Conservation (phyloP, 345 rosid genomes). For the Brassica incana region DNA sequence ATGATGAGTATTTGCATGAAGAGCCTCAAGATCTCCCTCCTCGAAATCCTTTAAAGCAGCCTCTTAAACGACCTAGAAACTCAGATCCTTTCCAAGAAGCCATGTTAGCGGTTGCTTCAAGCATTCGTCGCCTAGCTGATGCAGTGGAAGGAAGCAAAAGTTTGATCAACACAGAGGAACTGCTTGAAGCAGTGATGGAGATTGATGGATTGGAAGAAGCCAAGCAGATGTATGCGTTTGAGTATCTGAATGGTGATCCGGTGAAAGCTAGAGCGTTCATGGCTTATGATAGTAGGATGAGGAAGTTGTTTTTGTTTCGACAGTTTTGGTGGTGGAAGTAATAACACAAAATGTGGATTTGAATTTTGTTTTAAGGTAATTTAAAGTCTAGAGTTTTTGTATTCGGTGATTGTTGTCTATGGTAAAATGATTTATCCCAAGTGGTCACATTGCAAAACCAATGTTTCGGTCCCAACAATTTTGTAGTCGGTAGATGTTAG, state of each 20-base stretch:
- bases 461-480: neutral
- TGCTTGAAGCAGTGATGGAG: constrained; percentile 79
- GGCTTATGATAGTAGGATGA: constrained; percentile 73
- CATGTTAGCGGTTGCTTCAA: constrained; percentile 69
- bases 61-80: constrained; percentile 54
- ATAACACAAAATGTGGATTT: constrained; percentile 13
- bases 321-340: constrained; percentile 97
- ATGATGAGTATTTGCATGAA: constrained; percentile 53
- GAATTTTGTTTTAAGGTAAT: neutral
- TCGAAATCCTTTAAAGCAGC: constrained; percentile 56
- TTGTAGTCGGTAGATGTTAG: neutral
- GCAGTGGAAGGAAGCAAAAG: constrained; percentile 64
- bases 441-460: neutral
- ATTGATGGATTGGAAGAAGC: constrained; percentile 85
- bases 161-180: constrained; percentile 53
- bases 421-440: neutral
- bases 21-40: constrained; percentile 49
- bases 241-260: constrained; percentile 80
- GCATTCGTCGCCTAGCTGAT: constrained; percentile 72
- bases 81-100: constrained; percentile 72
- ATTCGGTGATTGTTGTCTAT: neutral
- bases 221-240: constrained; percentile 87
- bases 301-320: constrained; percentile 67
- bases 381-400: constrained; percentile 12
- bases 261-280: constrained; percentile 84